Conservation (phyloP, 176 grass and related monocot genomes). For the Carex cristatella region DNA sequence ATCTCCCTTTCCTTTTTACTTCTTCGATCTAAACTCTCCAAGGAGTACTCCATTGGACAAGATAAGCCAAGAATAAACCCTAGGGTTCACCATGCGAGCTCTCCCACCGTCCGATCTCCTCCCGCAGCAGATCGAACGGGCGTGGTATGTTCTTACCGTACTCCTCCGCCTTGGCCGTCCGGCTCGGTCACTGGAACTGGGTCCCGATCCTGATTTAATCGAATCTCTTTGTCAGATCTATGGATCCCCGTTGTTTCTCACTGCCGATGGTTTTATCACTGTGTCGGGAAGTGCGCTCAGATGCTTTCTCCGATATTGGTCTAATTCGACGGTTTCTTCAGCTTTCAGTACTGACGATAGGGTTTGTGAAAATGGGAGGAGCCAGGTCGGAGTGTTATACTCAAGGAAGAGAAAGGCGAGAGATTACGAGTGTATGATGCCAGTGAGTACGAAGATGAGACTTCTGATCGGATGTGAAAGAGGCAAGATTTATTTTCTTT, state of each 20-base stretch:
- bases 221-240: constrained; percentile 40
- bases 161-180: constrained; percentile 66
- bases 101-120: constrained; percentile 28
- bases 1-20: not conserved
- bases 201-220: not conserved
- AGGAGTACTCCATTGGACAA: not conserved
- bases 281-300: constrained; percentile 30
- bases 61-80: constrained; percentile 1
- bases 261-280: constrained; percentile 29
- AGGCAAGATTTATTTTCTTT: constrained; percentile 37
- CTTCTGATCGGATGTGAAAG: constrained; percentile 30
- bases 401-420: constrained; percentile 60
- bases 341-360: constrained; percentile 5
- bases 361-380: constrained; percentile 9
- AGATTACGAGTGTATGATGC: not conserved
- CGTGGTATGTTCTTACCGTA: constrained; percentile 77
- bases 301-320: constrained; percentile 33
- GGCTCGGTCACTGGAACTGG: constrained; percentile 29
- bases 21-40: not conserved
- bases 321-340: not conserved
- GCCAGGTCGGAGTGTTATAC: constrained; percentile 21
- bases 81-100: constrained; percentile 26
- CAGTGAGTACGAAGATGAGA: constrained; percentile 31
- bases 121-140: constrained; percentile 36
- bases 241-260: constrained; percentile 44